Percentiles rank a stretch among this genome's conserved stretches.
These are phyloP conservation scores for Calonectria henricotiae DNA, from an alignment of 2,329 filamentous ascomycete species.

Conservation along the genomic window DNA sequence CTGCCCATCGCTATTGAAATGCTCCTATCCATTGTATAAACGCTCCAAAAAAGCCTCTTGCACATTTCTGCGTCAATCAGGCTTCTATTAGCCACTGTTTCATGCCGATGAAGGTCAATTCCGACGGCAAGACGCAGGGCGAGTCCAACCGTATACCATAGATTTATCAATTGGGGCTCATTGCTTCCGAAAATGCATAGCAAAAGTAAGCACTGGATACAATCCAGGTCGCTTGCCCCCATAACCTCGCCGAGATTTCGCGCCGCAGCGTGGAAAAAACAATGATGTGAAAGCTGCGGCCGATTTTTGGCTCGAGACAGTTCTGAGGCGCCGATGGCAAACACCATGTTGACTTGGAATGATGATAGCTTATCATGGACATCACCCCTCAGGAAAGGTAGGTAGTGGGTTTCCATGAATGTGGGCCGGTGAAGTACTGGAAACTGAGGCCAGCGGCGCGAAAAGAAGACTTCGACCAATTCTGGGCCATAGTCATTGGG, in stretches of 20 bases:
- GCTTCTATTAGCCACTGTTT: constrained; percentile 37
- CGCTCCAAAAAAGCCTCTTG: constrained; percentile 46
- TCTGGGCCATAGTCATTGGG: constrained; percentile 41
- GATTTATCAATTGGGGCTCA: constrained; percentile 47
- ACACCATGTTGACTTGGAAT: constrained; percentile 48
- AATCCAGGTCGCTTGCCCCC: constrained; percentile 44
- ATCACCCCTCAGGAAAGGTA: constrained; percentile 40
- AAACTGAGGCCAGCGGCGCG: constrained; percentile 47
- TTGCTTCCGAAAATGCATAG: constrained; percentile 48
- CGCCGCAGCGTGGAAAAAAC: constrained; percentile 44
- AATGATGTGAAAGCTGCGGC: constrained; percentile 39
- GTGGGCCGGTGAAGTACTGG: constrained; percentile 47
- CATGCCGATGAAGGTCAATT: constrained; percentile 46
- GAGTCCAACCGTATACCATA: constrained; percentile 49
- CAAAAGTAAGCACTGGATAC: constrained; percentile 43
- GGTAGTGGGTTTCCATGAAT: constrained; percentile 46
- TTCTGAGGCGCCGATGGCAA: constrained; percentile 47
- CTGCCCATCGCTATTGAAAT: constrained; percentile 45
- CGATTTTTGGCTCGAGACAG: constrained; percentile 39
- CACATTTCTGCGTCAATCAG: constrained; percentile 46
- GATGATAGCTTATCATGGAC: constrained; percentile 33
- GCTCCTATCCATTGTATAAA: constrained; percentile 48
- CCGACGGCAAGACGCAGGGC: constrained; percentile 46
- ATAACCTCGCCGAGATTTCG: constrained; percentile 42
- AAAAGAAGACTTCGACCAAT: constrained; percentile 45